Percentiles rank a stretch among this genome's conserved stretches.
Evolutionary conservation across 768 basidiomycete genomes (phyloP).

Genomic region (Cystobasidium onofrii): DNA sequence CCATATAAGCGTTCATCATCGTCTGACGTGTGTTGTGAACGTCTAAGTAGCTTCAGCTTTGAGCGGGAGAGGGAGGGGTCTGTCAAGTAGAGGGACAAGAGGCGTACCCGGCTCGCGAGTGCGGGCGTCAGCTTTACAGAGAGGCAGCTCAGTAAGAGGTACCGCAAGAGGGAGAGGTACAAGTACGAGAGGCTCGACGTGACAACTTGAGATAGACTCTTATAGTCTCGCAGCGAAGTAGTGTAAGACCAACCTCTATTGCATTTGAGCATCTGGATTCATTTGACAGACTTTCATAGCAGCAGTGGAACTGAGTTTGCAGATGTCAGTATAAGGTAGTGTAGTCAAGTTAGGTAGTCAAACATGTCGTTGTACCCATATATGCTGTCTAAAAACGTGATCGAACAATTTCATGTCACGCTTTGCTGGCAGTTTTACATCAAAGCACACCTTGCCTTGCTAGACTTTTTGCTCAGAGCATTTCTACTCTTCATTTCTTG

Average conservation of each 20-base stretch:
- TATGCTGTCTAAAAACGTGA: too few relatives aligned
- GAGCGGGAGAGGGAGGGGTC: not conserved
- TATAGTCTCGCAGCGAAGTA: too few relatives aligned
- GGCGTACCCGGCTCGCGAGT: not conserved
- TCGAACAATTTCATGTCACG: not conserved
- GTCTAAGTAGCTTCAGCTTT: not conserved
- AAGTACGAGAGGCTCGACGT: not conserved
- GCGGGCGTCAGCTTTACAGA: not conserved
- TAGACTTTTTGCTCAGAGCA: not conserved
- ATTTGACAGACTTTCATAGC: too few relatives aligned
- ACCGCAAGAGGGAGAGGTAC: constrained; percentile 6
- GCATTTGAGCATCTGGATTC: too few relatives aligned
- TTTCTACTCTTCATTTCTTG: too few relatives aligned
- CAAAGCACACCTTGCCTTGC: not conserved
- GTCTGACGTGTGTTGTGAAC: not conserved
- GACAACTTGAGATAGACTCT: too few relatives aligned
- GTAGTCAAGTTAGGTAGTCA: not conserved
- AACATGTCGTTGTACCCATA: not conserved
- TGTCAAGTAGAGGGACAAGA: not conserved
- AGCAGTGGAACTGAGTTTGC: too few relatives aligned
- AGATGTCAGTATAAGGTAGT: too few relatives aligned
- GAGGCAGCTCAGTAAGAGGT: not conserved
- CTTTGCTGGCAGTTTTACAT: not conserved
- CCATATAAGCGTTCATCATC: not conserved
- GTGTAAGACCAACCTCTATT: too few relatives aligned